Base-by-base conservation (phyloP, 2,329 filamentous ascomycete genomes). In the Magnaporthiopsis rhizophila region DNA sequence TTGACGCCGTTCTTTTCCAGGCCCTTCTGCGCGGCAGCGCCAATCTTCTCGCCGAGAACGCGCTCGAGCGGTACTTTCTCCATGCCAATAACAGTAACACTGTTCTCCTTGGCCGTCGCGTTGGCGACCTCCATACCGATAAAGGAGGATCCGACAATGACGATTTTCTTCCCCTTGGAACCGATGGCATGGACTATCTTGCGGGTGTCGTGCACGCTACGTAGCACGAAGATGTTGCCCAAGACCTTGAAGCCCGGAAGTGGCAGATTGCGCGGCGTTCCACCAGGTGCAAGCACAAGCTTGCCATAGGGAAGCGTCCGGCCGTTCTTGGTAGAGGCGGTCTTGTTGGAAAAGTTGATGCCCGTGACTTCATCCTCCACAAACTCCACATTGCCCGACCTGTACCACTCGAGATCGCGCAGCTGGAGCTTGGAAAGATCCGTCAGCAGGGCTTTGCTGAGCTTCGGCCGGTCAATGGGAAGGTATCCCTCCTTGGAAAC, bases 121-220 rank as follows among this genome's bases (percentile, higher is more conserved):
- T 93, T 95, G 66, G 90, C 94, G n/a, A 96, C 86, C 76, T 99
- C 95, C 90, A 99, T 96, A 57, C 95, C 95, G 72, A 99, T 99
- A 76, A 99, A 99, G 0, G 92, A 96, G 65, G 90, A 94, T 57
- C 95, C 95, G 64, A 99, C 82, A 18, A 99, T 83, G 60, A 97
- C 92, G 69, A 99, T 87, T 76, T 97, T 97, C 83, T 97, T 97
- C 65, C 86, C 87, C 72, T 90, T 89, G 58, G 86, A 81, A 36
- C 92, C 92, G 60, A 96, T 90, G 8, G 92, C 91, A 1, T 80
- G 82, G 32, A 92, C 82, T 68, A 99, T 97, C 65, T 82, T 83
- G 74, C 93, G 86, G 0, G 88, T 86, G 72, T 98, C 88, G 58
- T 88, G 83, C n/a, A 96, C 81, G 13, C 81, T 88, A 64, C 95